Conservation (phyloP, 2,329 filamentous ascomycete species). For the Pseudocercospora vitis region DNA sequence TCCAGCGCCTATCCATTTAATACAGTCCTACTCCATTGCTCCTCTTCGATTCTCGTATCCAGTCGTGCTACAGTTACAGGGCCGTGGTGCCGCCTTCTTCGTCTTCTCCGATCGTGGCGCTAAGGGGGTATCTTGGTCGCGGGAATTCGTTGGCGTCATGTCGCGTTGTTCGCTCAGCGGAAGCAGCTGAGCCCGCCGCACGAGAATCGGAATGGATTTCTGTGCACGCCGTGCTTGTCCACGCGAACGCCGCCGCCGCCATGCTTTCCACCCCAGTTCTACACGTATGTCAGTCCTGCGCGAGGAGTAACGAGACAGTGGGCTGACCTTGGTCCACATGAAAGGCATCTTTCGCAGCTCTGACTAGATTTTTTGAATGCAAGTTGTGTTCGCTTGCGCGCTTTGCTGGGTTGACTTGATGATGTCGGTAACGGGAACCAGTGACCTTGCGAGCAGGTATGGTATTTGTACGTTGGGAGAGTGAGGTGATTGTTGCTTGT, state of each 20-base stretch:
- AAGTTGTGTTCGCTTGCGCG: too few relatives aligned
- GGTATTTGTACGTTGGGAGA: constrained; percentile 1
- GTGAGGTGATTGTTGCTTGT: background rate
- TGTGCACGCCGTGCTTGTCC: constrained; percentile 53
- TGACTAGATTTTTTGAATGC: too few relatives aligned
- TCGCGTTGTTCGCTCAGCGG: constrained; percentile 14
- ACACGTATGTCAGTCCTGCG: background rate
- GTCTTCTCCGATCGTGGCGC: too few relatives aligned
- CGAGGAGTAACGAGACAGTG: background rate
- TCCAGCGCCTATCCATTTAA: too few relatives aligned
- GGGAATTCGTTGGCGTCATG: background rate
- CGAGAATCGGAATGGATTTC: constrained; percentile 54
- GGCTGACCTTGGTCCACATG: constrained; percentile 47
- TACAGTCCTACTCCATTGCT: too few relatives aligned
- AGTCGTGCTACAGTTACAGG: too few relatives aligned
- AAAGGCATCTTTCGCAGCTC: constrained; percentile 41
- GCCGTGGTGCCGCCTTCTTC: too few relatives aligned
- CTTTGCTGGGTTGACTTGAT: background rate
- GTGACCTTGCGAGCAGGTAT: background rate
- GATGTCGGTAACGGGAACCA: background rate
- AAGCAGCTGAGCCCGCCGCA: constrained; percentile 56
- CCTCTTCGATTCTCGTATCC: too few relatives aligned
- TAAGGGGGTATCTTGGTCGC: background rate
- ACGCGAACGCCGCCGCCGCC: constrained; percentile 52
- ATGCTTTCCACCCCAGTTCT: constrained; percentile 44